phyloP scores from a whole-genome alignment of 2,329 filamentous ascomycete species.

The Amphichorda felina region DNA sequence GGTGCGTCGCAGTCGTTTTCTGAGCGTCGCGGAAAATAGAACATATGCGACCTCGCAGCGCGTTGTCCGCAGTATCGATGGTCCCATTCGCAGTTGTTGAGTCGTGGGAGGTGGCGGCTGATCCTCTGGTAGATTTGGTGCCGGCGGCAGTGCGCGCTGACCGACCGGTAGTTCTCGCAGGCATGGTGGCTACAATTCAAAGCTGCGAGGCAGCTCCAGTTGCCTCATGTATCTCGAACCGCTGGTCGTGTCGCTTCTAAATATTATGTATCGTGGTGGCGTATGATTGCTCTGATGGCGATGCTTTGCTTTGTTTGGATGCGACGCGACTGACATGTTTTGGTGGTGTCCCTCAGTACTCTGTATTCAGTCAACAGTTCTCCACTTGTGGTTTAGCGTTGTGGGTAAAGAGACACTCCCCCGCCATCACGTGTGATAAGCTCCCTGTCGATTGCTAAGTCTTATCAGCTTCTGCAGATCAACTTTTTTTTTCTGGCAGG shows the following conservation, averaged over 20 bases:
- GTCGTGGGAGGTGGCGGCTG: slow-evolving; percentile 32
- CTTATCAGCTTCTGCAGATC: slow-evolving; percentile 6
- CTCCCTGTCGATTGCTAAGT: slow-evolving; percentile 8
- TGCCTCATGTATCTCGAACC: no score
- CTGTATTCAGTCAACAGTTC: slow-evolving; percentile 21
- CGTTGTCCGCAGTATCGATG: slow-evolving; percentile 59
- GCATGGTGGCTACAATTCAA: slow-evolving; percentile 25
- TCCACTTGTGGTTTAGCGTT: slow-evolving; percentile 16
- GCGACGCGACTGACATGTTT: slow-evolving; percentile 2
- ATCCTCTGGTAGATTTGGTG: slow-evolving; percentile 24
- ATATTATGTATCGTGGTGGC: no score
- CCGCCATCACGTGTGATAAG: slow-evolving; percentile 23
- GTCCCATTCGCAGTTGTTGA: slow-evolving; percentile 58
- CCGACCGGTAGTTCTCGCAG: slow-evolving; percentile 33
- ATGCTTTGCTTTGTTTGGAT: slow-evolving; percentile 13
- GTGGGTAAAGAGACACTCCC: neutral
- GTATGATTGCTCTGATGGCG: no score
- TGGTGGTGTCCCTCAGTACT: slow-evolving; percentile 1
- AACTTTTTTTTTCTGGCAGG: slow-evolving; percentile 11
- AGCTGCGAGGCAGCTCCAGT: neutral
- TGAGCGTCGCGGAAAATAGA: slow-evolving; percentile 72
- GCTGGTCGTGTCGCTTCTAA: no score
- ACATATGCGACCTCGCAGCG: slow-evolving; percentile 63
- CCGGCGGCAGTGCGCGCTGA: slow-evolving; percentile 31
- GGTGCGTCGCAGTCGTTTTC: slow-evolving; percentile 76